Base-by-base conservation (phyloP, 495 filamentous ascomycete genomes). In the Aspergillus olivimuriae region DNA sequence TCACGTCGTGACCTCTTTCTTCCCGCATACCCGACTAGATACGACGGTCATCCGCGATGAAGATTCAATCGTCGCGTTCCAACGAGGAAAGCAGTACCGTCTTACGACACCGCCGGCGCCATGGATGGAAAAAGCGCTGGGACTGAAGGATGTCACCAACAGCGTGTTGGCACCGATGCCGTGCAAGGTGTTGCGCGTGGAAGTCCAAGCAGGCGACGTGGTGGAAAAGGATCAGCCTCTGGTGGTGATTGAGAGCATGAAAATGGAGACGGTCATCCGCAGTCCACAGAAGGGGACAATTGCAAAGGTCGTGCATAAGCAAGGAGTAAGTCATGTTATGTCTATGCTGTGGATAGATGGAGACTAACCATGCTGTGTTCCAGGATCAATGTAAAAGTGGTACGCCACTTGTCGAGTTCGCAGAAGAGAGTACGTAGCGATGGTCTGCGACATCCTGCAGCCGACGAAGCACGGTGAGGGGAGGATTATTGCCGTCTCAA, bases 181-280 rank as follows among this genome's bases (percentile, higher is more conserved):
- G 9, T 95, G 90, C 65, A 96, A 95, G 68, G 80, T 95, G 4
- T 64, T 95, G 46, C 77, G 87, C 39, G 88, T 94, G 22, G 83
- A 90, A 59, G 86, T 91, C 42, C 63, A 77, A 41, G 87, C 83
- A 43, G 94, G 92, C 0, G 82, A 90, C 48, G 64, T 57, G 38
- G 91, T 97, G 30, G 76, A 81, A 57, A 94, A 89, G 66, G 90
- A 89, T 39, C 81, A 94, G 52, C 78, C 87, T 15, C 67, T 98
- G 48, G 88, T 97, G 32, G 90, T 98, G 1, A 94, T 98, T 57
- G 92, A 98, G 66, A 96, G 91, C 44, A 98, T 98, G 92, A 98
- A 98, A 76, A 98, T 98, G 92, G 92, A 98, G 67, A 98, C 89
- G 23, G 89, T 94, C 24, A 95, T 98, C 46, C 75, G 92, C 46